Base-by-base conservation (phyloP, 192 early-diverging fungal species). In the Umbelopsis sp. region DNA sequence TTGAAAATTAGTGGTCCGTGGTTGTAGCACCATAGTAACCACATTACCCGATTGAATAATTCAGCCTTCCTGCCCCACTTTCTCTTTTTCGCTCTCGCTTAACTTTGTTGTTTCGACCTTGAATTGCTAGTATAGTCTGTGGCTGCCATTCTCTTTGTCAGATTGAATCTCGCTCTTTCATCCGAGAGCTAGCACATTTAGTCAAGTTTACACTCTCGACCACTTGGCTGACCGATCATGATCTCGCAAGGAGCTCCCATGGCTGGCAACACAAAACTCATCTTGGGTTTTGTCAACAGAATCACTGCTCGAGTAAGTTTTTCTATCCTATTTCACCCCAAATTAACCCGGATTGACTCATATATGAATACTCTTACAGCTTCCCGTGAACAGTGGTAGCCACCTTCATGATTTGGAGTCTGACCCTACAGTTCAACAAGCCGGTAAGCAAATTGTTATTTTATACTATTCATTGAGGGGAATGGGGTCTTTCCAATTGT, bases 351-450 rank as follows among this genome's bases (percentile, higher is more conserved):
- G 3, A 25, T 7, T 47, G n/a, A 23, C 18, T 21, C 20, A 49
- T 5, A 53, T 33, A 46, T 5, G 5, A 44, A 22, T 4, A 2
- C 30, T 67, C 25, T 46, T 44, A 9, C 22, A 75, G 74, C 61
- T 75, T 37, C 74, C 74, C 21, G 69, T 75, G 22, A 76, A 76
- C 47, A 55, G 35, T 45, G 66, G 50, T 46, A 70, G 49, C 13
- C 70, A 67, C 51, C 25, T 76, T 5, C 69, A 76, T 27, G 48
- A 23, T 46, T 49, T 76, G 2, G 74, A 76, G 49, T 65, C 66
- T 47, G 74, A 76, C 47, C 66, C 70, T 46, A 67, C 55, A 20
- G 70, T 70, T 49, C 74, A 76, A 52, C 74, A 76, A 27, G 71
- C 74, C 41, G 74, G 74, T 76, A 66, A 50, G 49, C 49, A 50